Base-by-base conservation (phyloP, 2,329 filamentous ascomycete genomes). In the Pseudocercospora crystallina region DNA sequence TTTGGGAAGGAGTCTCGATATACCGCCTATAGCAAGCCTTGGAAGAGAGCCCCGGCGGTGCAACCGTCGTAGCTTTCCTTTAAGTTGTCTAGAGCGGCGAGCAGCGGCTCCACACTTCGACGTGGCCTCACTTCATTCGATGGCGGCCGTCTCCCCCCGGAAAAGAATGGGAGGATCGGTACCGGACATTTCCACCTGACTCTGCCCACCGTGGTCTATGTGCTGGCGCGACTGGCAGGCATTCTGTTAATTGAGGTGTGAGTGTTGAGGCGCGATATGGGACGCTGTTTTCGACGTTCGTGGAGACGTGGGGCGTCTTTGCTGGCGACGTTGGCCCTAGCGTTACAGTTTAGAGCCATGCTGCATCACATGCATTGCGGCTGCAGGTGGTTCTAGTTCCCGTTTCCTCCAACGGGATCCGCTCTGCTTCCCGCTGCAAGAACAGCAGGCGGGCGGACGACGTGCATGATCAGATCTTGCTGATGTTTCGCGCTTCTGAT, bases 321-420 rank as follows among this genome's bases (percentile, higher is more conserved):
- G 47, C 47, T 49, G 41, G 51, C 45, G 38, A 33, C 32, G 37
- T 38, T 38, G 43, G 39, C 51, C 40, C 26, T 36, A 49, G 51
- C 46, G 31, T 20, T 53, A 42, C 39, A 33, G 14, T 30, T 31
- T 29, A 37, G 43, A 40, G 44, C 45, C 41, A 54, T 51, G 51
- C 52, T 47, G 56, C 33, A 49, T 51, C 49, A 55, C 57, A 55
- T 57, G 56, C 58, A 58, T 54, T 37, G 51, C 47, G 41, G 47
- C 39, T 52, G 49, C 52, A 53, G 52, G 52, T 43, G 17, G 29
- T 48, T 42, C 43, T 44, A 49, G 39, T 36, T 43, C 40, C 47
- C 47, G 47, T 49, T 36, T 32, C 43, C 39, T 39, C 32, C 36
- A 45, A 38, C 33, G 37, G 34, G 35, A 41, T 47, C 44, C 44